Base-by-base conservation (phyloP, 139 green algal genomes). In the Desmodesmus armatus region DNA sequence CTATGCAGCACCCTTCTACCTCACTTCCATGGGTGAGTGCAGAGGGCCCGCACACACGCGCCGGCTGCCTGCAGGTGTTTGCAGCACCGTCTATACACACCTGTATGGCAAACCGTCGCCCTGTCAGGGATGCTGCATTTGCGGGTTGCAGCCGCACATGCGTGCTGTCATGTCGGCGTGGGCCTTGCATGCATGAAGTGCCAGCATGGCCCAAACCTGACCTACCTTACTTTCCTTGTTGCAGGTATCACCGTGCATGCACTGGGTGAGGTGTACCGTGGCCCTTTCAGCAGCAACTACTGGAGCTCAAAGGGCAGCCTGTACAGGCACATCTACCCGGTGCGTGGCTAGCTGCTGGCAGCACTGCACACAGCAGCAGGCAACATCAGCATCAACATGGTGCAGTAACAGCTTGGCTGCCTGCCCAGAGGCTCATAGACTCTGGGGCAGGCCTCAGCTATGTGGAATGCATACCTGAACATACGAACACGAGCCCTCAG, bases 1-100 rank as follows among this genome's bases (percentile, higher is more conserved):
- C 15, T 80, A 80, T 43, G 41, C 11, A 27, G 49, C 73, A 67
- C 73, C 73, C n/a, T 80, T 80, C 49, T 67, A 43, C 41, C 7
- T 66, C 11, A 66, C 43, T 23, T 80, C 73, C 17, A 49, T 80
- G 43, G 73, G 73, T 80, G 21, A 25, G 73, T 37, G 3, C 17
- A 47, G 13, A n/a, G 65, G 21, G 65, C 65, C 27, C 27, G 65
- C 39, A 53, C 27, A n/a, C 3, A 49, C 37, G 15, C 3, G 6
- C 11, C 19, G 7, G 25, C 15, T 51, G 66, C 31, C n/a, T 49
- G 13, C 29, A 23, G 17, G 35, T 37, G 17, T 37, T 9, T 75
- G 66, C 37, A 37, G n/a, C n/a, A 21, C 17, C 11, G 3, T 21
- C 21, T n/a, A 47, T 33, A 11, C 35, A 31, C 66, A 27, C 15